phyloP scores from a whole-genome alignment of 1,284 basidiomycete species.

The Microstroma glucosiphilum region DNA sequence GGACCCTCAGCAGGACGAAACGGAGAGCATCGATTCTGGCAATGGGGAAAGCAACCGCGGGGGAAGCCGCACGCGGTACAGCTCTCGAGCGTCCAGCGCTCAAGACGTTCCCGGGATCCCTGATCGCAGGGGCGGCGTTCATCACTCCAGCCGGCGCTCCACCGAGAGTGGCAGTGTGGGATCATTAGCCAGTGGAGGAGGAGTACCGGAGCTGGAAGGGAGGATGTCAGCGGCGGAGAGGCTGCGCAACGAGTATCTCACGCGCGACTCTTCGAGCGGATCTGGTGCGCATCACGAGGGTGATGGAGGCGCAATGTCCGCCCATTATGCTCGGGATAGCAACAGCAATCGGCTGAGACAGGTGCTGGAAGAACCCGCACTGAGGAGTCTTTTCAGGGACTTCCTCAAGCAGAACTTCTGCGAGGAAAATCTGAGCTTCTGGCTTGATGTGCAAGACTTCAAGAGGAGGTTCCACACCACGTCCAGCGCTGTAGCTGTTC shows the following conservation, averaged over 20 bases:
- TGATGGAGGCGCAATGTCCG: conserved; percentile 15
- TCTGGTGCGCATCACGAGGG: conserved; percentile 7
- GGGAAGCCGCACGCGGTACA: neutral
- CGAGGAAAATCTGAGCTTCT: conserved; percentile 95
- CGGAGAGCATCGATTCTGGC: neutral
- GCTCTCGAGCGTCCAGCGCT: neutral
- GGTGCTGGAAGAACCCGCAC: conserved; percentile 85
- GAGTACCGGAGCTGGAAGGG: conserved; percentile 57
- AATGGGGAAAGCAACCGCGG: neutral
- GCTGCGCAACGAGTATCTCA: conserved; percentile 59
- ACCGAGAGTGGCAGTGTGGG: neutral
- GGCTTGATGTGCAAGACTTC: conserved; percentile 95
- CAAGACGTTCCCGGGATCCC: neutral
- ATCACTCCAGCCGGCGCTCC: neutral
- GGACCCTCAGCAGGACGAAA: neutral
- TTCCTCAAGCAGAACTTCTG: conserved; percentile 91
- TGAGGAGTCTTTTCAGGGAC: conserved; percentile 85
- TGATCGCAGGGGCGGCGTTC: too few species aligned
- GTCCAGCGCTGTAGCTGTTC: conserved; percentile 73
- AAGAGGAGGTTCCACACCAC: conserved; percentile 92
- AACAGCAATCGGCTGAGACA: conserved; percentile 85
- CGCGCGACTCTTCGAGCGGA: neutral
- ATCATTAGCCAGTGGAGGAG: neutral
- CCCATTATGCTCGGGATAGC: conserved; percentile 57
- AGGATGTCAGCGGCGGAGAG: conserved; percentile 72